These are phyloP conservation scores for Symbiodinium pilosum DNA, from an alignment of 73 alveolate genomes.

Conservation along the genomic window DNA sequence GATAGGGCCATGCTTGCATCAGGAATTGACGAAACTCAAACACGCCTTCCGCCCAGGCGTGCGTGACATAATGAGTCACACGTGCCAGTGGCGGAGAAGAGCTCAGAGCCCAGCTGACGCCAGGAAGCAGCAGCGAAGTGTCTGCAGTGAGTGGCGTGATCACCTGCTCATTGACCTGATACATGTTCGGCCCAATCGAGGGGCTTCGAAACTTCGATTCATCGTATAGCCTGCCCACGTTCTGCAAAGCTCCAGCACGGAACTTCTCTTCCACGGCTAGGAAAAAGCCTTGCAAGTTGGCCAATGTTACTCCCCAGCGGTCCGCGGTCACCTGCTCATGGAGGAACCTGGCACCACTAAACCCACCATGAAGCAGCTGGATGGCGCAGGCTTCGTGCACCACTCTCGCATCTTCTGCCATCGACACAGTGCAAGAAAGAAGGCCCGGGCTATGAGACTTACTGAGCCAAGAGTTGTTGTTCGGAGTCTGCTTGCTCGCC, in stretches of 20 bases:
- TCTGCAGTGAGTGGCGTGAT: constrained; percentile 15
- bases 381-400: neutral
- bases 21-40: constrained; percentile 25
- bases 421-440: no score
- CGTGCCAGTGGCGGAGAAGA: neutral
- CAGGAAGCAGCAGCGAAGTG: constrained; percentile 8
- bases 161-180: constrained; percentile 35
- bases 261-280: neutral
- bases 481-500: no score
- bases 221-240: neutral
- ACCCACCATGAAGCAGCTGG: constrained; percentile 19
- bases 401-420: neutral
- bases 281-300: neutral
- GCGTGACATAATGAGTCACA: constrained; percentile 24
- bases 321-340: constrained; percentile 27
- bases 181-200: constrained; percentile 14
- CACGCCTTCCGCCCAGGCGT: constrained; percentile 36
- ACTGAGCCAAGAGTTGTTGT: no score
- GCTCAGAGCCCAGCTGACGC: constrained; percentile 7
- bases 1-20: constrained; percentile 14
- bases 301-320: constrained; percentile 29
- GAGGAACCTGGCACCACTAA: constrained; percentile 38
- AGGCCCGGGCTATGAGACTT: no score
- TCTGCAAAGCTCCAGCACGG: constrained; percentile 41
- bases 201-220: neutral